These are phyloP conservation scores for Fraxinus nigra DNA, from an alignment of 305 asterid species.

Conservation along the genomic window DNA sequence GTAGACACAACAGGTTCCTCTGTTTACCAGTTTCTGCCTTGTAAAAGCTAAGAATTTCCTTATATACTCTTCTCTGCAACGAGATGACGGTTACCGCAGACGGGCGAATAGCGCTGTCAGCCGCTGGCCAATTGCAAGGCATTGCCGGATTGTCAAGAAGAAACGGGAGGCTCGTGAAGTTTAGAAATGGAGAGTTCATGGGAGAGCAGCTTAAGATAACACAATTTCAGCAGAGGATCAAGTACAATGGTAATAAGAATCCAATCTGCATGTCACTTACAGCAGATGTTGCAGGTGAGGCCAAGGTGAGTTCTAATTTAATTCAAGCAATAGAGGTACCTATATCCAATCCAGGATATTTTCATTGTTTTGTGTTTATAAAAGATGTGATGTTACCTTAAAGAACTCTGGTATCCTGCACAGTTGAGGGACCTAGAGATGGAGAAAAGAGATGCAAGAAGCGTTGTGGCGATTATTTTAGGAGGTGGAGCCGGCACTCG, in stretches of 20 bases:
- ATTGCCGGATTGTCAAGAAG: constrained; percentile 32
- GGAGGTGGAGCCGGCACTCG: constrained; percentile 99
- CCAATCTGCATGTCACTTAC: constrained; percentile 58
- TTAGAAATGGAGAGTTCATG: constrained; percentile 68
- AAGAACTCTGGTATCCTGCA: background rate
- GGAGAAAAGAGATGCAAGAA: constrained; percentile 74
- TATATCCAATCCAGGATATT: background rate
- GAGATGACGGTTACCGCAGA: constrained; percentile 55
- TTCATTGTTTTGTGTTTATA: background rate
- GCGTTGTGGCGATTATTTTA: constrained; percentile 78
- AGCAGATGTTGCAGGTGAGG: constrained; percentile 65
- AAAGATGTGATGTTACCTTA: background rate
- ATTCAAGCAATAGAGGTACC: background rate
- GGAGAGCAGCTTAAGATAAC: constrained; percentile 57
- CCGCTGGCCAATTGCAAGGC: constrained; percentile 43
- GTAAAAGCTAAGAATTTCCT: constrained; percentile 18
- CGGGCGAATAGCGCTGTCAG: constrained; percentile 54
- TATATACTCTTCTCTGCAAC: constrained; percentile 16
- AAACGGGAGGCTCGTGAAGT: constrained; percentile 43
- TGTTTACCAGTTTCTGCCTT: constrained; percentile 4
- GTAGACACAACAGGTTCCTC: constrained; percentile 26
- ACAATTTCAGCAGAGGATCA: constrained; percentile 34
- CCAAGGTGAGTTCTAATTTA: constrained; percentile 60
- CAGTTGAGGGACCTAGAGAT: constrained; percentile 71
- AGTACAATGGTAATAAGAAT: constrained; percentile 24